Conservation (phyloP, 177 flowering plant genomes). For the Telopea speciosissima region DNA sequence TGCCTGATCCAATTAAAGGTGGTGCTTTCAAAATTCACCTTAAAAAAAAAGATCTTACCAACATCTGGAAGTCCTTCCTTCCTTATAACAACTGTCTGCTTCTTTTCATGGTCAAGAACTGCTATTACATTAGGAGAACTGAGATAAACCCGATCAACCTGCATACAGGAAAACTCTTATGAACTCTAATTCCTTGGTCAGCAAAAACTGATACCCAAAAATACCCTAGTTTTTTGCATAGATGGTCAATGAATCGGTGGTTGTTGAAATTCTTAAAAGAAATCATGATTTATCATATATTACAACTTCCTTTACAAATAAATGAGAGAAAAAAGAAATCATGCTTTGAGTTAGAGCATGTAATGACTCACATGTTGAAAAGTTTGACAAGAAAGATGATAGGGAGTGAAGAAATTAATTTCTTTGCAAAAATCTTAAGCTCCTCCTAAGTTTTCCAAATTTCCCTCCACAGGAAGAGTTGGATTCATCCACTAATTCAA, state of each 20-base stretch:
- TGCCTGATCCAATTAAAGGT: too few relatives aligned
- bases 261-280: not conserved
- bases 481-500: not conserved
- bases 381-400: too few relatives aligned
- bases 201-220: not conserved
- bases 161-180: conserved; percentile 10
- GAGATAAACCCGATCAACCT: conserved; percentile 84
- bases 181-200: not conserved
- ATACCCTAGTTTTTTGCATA: not conserved
- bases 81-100: conserved; percentile 63
- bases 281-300: too few relatives aligned
- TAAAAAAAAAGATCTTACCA: conserved; percentile 44
- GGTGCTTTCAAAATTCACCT: too few relatives aligned
- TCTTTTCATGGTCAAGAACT: conserved; percentile 87
- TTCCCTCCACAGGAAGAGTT: not conserved
- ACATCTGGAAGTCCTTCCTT: conserved; percentile 89
- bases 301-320: too few relatives aligned
- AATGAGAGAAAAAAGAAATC: too few relatives aligned
- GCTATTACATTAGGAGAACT: conserved; percentile 65
- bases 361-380: too few relatives aligned
- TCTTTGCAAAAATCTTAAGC: too few relatives aligned
- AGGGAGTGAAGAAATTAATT: too few relatives aligned
- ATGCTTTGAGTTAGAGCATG: too few relatives aligned
- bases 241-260: not conserved
- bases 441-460: not conserved